Percentiles rank a stretch among this genome's conserved stretches.
Conservation (phyloP, 768 basidiomycete species). For the Peribolospora kevripleyi region DNA sequence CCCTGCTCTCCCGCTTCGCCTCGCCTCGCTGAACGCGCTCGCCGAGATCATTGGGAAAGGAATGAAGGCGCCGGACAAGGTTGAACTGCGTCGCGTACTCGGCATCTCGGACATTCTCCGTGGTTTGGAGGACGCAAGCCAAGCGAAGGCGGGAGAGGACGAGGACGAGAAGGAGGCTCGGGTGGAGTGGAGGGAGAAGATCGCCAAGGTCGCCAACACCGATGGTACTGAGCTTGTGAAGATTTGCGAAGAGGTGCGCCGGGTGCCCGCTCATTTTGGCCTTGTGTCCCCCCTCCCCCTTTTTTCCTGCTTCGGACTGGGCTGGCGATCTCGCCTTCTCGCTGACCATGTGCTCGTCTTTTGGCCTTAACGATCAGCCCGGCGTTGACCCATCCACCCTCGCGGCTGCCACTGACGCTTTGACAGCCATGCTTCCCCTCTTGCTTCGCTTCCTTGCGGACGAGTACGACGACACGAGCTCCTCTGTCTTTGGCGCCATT, state of each 20-base stretch:
- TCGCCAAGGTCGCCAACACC: conserved; percentile 59
- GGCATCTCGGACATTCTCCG: conserved; percentile 26
- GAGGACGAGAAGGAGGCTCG: conserved; percentile 66
- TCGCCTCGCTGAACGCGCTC: conserved; percentile 58
- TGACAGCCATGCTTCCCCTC: conserved; percentile 34
- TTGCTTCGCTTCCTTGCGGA: conserved; percentile 76
- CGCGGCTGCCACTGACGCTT: background rate
- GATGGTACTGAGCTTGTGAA: conserved; percentile 62
- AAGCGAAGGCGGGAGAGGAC: conserved; percentile 41
- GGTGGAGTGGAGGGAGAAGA: conserved; percentile 32
- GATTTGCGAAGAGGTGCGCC: conserved; percentile 45
- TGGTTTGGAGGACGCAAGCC: conserved; percentile 41
- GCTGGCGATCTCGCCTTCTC: background rate
- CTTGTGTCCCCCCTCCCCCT: background rate
- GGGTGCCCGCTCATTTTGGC: background rate
- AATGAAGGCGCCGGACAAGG: conserved; percentile 63
- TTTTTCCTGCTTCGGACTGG: background rate
- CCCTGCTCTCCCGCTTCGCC: conserved; percentile 47
- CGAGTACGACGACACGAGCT: conserved; percentile 65
- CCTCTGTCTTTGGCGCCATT: conserved; percentile 59
- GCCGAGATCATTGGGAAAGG: conserved; percentile 74
- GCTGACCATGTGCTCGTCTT: background rate
- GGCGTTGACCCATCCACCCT: background rate
- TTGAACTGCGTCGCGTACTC: conserved; percentile 70
- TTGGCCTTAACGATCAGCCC: background rate